These are phyloP conservation scores for Colletotrichum tofieldiae DNA, from an alignment of 2,329 filamentous ascomycete species.

Conservation along the genomic window DNA sequence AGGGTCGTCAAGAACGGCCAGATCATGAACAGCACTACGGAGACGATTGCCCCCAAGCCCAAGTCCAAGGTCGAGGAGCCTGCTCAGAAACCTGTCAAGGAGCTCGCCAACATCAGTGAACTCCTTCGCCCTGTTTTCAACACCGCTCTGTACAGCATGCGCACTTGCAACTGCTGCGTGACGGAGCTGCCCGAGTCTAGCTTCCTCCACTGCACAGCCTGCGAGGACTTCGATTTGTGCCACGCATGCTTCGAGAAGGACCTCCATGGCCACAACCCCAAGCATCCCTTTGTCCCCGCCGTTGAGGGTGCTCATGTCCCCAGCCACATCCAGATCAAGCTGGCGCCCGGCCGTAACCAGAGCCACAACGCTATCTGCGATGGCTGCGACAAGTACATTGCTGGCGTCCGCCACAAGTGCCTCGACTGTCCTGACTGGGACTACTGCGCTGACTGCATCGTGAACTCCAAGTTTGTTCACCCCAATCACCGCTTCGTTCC, in stretches of 20 bases:
- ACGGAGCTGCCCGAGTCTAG: slow-evolving; percentile 80
- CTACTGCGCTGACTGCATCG: slow-evolving; percentile 85
- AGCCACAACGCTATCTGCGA: slow-evolving; percentile 94
- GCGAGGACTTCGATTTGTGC: slow-evolving; percentile 95
- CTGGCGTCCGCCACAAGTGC: slow-evolving; percentile 95
- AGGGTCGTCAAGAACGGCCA: slow-evolving; percentile 84
- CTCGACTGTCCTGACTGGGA: slow-evolving; percentile 98
- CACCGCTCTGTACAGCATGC: slow-evolving; percentile 56
- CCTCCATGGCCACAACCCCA: slow-evolving; percentile 92
- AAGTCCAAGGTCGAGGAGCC: slow-evolving; percentile 53
- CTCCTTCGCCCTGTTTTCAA: slow-evolving; percentile 33
- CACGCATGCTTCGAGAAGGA: slow-evolving; percentile 82
- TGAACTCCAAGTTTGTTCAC: slow-evolving; percentile 78
- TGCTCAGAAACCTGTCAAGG: slow-evolving; percentile 43
- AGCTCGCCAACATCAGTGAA: slow-evolving; percentile 37
- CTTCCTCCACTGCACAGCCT: slow-evolving; percentile 88
- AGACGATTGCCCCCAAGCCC: slow-evolving; percentile 80
- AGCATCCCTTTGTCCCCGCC: slow-evolving; percentile 83
- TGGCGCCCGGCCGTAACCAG: slow-evolving; percentile 84
- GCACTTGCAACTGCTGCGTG: slow-evolving; percentile 80
- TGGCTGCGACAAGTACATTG: slow-evolving; percentile 90
- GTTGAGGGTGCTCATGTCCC: slow-evolving; percentile 75
- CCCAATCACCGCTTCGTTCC: slow-evolving; percentile 90
- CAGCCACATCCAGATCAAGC: slow-evolving; percentile 74
- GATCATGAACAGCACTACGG: slow-evolving; percentile 88